Percentiles rank a stretch among this genome's conserved stretches.
Evolutionary conservation across 129 eudicot species (phyloP).

Genomic region (Artemisia tridentata): DNA sequence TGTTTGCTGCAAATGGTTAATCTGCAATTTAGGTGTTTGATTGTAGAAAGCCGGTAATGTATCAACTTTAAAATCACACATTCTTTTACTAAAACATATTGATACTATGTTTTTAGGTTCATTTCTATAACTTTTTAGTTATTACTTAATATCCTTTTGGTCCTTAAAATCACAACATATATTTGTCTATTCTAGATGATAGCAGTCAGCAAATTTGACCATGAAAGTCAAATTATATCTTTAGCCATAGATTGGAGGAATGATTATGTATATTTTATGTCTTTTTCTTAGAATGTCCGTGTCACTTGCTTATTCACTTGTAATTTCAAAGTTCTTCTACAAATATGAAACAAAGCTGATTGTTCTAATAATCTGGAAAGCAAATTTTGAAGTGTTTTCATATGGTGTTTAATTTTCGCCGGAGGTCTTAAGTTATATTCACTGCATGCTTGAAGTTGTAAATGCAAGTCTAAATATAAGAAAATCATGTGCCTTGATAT

Average conservation of each 20-base stretch:
- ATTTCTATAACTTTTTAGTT: background rate
- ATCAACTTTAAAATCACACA: background rate
- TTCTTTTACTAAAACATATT: background rate
- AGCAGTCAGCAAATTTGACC: slow-evolving; percentile 1
- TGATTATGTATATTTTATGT: background rate
- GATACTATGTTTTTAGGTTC: background rate
- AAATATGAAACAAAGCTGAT: background rate
- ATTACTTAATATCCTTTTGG: background rate
- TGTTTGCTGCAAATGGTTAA: slow-evolving; percentile 24
- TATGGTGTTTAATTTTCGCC: background rate
- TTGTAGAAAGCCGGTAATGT: background rate
- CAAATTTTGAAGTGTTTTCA: background rate
- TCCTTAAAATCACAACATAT: slow-evolving; percentile 1
- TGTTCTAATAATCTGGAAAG: background rate
- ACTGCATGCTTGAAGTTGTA: background rate
- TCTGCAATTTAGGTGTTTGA: slow-evolving; percentile 18
- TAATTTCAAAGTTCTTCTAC: background rate
- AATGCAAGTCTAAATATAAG: background rate
- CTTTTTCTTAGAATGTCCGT: background rate
- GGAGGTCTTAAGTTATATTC: slow-evolving; percentile 7
- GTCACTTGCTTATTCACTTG: background rate
- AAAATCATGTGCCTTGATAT: background rate
- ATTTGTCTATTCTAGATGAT: background rate
- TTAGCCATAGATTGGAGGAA: background rate
- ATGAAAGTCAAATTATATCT: background rate